Evolutionary conservation across 2,329 filamentous ascomycete species (phyloP).

Genomic region (Calonectria pauciramosa): DNA sequence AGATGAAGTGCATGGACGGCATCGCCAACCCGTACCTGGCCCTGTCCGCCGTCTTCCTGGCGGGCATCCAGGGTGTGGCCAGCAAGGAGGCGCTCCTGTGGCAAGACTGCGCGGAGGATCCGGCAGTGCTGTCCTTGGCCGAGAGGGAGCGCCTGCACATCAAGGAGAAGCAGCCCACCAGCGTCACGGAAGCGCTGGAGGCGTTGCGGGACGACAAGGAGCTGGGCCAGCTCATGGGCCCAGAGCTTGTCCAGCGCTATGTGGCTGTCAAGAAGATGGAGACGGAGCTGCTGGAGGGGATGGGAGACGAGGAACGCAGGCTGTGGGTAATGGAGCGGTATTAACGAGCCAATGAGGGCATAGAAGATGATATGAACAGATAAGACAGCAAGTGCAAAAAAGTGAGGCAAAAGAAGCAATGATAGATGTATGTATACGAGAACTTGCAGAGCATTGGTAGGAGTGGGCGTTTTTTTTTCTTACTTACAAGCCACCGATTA

Average conservation of each 20-base stretch:
- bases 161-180: conserved; percentile 64
- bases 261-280: conserved; percentile 71
- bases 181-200: conserved; percentile 67
- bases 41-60: conserved; percentile 49
- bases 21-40: conserved; percentile 83
- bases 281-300: conserved; percentile 54
- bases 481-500: not conserved
- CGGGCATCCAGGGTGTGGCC: conserved; percentile 47
- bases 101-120: conserved; percentile 69
- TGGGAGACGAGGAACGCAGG: conserved; percentile 63
- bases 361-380: not conserved
- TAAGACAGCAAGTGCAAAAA: not conserved
- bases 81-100: conserved; percentile 56
- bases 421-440: not conserved
- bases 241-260: conserved; percentile 69
- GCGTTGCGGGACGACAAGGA: conserved; percentile 63
- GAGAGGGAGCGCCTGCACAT: conserved; percentile 69
- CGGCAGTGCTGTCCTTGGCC: conserved; percentile 61
- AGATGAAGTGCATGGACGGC: conserved; percentile 83
- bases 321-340: conserved; percentile 78
- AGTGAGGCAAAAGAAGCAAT: not conserved
- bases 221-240: conserved; percentile 61
- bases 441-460: not conserved
- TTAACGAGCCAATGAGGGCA: conserved; percentile 30
- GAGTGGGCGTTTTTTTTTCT: not conserved